Percentiles rank a stretch among this genome's conserved stretches.
These are phyloP conservation scores for Phoenix roebelenii DNA, from an alignment of 176 grass and related monocot genomes.

Conservation along the genomic window DNA sequence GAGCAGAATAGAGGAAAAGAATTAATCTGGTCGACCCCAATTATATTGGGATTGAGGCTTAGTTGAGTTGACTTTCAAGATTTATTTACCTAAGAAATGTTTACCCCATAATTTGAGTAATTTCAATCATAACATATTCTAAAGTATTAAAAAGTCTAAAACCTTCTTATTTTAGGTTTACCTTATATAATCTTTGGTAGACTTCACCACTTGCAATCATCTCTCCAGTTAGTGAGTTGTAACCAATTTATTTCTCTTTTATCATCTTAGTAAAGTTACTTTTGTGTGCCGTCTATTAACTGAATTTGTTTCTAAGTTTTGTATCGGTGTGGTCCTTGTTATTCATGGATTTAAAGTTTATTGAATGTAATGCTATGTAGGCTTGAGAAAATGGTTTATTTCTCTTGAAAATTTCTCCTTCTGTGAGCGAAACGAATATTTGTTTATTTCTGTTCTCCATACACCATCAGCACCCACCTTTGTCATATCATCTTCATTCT, in stretches of 20 bases:
- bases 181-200: constrained; percentile 8
- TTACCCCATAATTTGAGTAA: background rate
- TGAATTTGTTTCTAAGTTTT: constrained; percentile 12
- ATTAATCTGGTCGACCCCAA: no score
- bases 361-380: constrained; percentile 4
- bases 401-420: background rate
- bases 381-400: constrained; percentile 4
- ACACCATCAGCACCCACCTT: background rate
- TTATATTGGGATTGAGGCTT: no score
- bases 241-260: constrained; percentile 1
- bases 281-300: background rate
- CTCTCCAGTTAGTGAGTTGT: background rate
- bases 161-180: background rate
- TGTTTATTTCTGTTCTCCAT: constrained; percentile 11
- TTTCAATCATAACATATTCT: background rate
- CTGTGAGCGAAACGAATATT: background rate
- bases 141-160: background rate
- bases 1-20: no score
- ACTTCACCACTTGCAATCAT: constrained; percentile 1
- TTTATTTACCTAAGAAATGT: constrained; percentile 2
- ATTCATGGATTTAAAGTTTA: constrained; percentile 1
- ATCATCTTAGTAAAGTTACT: constrained; percentile 5
- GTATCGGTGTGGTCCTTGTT: background rate
- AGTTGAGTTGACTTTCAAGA: background rate
- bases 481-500: no score